Evolutionary conservation across 495 filamentous ascomycete species (phyloP), one percentile per base, ranked within the genome.

Genomic region (Chaetomidium leptoderma): DNA sequence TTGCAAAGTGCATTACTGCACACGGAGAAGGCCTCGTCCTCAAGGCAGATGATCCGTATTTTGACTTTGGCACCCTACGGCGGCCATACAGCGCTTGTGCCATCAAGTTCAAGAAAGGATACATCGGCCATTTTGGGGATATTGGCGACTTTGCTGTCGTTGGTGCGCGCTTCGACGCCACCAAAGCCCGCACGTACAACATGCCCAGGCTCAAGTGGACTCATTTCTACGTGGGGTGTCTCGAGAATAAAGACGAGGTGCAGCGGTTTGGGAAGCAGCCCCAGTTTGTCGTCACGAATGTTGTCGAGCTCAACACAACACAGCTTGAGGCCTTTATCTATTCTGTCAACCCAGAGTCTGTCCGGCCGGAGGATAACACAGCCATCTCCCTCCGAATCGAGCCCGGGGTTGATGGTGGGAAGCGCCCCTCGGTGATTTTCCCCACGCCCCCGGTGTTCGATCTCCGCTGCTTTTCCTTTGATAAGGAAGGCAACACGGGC

Each of bases 91-190:
- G 61, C 33, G 78, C 76, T 49, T 78, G 78, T 26, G 86, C 84
- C 71, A 88, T 95, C 64, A 96, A 95, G 70, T 66, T 96, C 27
- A 96, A 96, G 68, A 95, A 92, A 61, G 90, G 95, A 62, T 96
- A 95, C 58, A 86, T 96, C n/a, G 76, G 75, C 19, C 82, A 83
- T 6, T 78, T 91, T 61, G 91, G 90, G 2, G 90, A 95, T 62
- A 86, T 88, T 39, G 83, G 87, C 1, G 91, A 95, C 67, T 87
- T 96, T 61, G 83, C 86, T 2, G 78, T 92, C 7, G 72, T 95
- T 32, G 91, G 88, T 5, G 90, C 80, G 7, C 78, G 79, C 2
- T 89, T 86, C 59, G 81, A 86, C 58, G 71, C 82, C 11, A 76
- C 73, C 45, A 83, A 84, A 62, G 83, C 77, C 3, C 72, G 64